A percentile compares a stretch with the other conserved stretches of the same genome.
Conservation (phyloP, 805 yeast genomes). For the Teunomyces stri region DNA sequence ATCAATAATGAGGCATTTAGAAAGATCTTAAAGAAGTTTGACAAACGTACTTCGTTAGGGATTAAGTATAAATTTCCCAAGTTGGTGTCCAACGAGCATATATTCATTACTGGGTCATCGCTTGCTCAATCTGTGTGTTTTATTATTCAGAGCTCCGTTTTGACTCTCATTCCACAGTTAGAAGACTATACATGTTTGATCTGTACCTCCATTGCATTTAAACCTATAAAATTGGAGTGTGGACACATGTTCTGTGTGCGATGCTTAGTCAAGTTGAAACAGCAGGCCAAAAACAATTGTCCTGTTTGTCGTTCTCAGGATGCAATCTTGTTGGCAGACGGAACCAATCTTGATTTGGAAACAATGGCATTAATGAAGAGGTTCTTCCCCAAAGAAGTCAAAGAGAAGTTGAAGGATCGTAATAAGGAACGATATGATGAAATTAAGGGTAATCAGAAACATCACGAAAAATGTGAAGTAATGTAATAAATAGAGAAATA, state of each 20-base stretch:
- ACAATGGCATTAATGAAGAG: conserved; percentile 51
- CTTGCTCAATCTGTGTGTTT: conserved; percentile 54
- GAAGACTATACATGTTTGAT: conserved; percentile 78
- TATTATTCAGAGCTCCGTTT: conserved; percentile 52
- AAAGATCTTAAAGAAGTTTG: conserved; percentile 73
- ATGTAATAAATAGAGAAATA: conserved; percentile 2
- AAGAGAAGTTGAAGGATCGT: conserved; percentile 57
- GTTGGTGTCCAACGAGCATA: conserved; percentile 39
- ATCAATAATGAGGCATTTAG: conserved; percentile 62
- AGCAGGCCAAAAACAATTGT: conserved; percentile 56
- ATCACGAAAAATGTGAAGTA: conserved; percentile 19
- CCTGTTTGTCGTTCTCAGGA: conserved; percentile 60
- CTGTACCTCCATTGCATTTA: conserved; percentile 66
- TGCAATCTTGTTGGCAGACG: conserved; percentile 58
- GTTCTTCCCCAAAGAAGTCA: conserved; percentile 67
- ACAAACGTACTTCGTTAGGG: conserved; percentile 62
- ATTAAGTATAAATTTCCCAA: conserved; percentile 47
- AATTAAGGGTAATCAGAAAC: conserved; percentile 15
- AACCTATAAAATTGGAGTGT: conserved; percentile 65
- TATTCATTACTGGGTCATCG: conserved; percentile 45
- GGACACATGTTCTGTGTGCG: conserved; percentile 71
- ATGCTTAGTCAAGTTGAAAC: conserved; percentile 66
- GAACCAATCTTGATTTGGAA: conserved; percentile 54
- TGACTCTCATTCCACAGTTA: conserved; percentile 64
- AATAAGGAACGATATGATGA: conserved; percentile 37